Conservation (phyloP, 768 basidiomycete genomes). For the Amanita brunnescens region DNA sequence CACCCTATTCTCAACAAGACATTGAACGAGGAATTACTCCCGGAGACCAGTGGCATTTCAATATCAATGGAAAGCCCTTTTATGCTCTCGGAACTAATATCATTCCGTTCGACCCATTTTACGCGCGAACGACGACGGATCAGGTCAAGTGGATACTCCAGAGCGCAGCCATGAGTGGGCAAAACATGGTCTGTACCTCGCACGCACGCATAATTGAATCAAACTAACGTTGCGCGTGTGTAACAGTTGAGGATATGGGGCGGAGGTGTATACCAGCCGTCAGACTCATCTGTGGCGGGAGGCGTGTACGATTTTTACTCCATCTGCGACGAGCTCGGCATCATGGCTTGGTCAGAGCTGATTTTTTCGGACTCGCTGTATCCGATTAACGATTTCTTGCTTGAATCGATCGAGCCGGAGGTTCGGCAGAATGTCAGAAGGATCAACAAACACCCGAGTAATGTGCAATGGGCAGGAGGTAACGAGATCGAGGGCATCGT, state of each 20-base stretch:
- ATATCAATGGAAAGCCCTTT: constrained; percentile 48
- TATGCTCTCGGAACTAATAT: constrained; percentile 49
- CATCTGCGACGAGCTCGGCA: constrained; percentile 50
- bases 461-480: constrained; percentile 51
- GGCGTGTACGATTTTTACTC: constrained; percentile 51
- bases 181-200: constrained; percentile 44
- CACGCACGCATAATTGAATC: neutral
- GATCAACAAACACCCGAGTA: constrained; percentile 47
- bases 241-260: constrained; percentile 50
- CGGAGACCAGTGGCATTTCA: constrained; percentile 54
- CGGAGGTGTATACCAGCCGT: constrained; percentile 45
- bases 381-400: constrained; percentile 44
- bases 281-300: constrained; percentile 26
- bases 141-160: constrained; percentile 47
- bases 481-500: constrained; percentile 55
- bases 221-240: neutral
- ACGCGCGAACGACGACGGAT: constrained; percentile 39
- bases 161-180: constrained; percentile 44
- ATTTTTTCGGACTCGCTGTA: constrained; percentile 52
- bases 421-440: constrained; percentile 49
- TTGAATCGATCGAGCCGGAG: constrained; percentile 44
- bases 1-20: constrained; percentile 36
- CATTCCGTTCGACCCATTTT: constrained; percentile 56
- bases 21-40: constrained; percentile 44
- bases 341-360: constrained; percentile 54